These are phyloP conservation scores for Amorphotheca resinae DNA, from an alignment of 495 filamentous ascomycete genomes.

Conservation along the genomic window DNA sequence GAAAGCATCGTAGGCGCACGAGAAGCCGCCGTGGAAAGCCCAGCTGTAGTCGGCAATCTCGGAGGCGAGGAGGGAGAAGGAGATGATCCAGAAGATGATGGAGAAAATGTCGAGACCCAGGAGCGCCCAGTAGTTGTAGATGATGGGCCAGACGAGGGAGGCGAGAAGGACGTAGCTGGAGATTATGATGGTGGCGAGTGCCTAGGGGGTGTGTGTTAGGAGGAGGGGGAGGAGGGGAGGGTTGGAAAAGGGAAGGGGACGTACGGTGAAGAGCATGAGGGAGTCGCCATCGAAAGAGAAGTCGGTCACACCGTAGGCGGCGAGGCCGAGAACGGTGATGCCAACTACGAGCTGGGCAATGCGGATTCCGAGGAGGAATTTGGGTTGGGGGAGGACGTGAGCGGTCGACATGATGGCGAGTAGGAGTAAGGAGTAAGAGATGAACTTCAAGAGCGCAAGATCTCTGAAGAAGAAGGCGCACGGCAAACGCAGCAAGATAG, in stretches of 20 bases:
- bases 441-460: no score
- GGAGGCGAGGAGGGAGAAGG: constrained; percentile 29
- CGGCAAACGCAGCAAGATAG: no score
- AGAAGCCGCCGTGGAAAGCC: not conserved
- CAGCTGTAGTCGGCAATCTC: constrained; percentile 20
- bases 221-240: not conserved
- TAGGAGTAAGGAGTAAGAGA: not conserved
- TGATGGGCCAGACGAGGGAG: constrained; percentile 17
- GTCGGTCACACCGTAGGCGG: constrained; percentile 42
- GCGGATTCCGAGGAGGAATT: constrained; percentile 43
- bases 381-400: constrained; percentile 33
- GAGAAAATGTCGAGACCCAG: constrained; percentile 32
- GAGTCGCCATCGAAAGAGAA: constrained; percentile 21
- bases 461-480: no score
- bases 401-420: not conserved
- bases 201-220: no score
- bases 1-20: constrained; percentile 20
- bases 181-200: constrained; percentile 27
- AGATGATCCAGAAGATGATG: constrained; percentile 33
- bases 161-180: constrained; percentile 32
- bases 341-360: constrained; percentile 49
- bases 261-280: constrained; percentile 31
- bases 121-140: constrained; percentile 39
- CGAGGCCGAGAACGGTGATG: constrained; percentile 54
- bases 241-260: constrained; percentile 10